These are phyloP conservation scores for Fragaria vesca DNA, from an alignment of 306 rosid species.

Conservation along the genomic window DNA sequence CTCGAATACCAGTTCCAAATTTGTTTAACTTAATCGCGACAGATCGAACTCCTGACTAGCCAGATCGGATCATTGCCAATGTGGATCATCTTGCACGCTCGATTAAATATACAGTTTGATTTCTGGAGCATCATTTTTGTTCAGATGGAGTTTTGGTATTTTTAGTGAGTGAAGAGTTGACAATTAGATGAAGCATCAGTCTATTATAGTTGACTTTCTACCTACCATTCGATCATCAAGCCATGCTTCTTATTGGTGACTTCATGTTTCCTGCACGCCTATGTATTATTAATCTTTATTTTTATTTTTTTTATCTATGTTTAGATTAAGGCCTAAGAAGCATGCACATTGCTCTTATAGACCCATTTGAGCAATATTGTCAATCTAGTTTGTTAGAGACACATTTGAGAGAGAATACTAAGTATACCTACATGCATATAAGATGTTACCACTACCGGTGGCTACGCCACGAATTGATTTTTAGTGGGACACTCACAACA, in stretches of 20 bases:
- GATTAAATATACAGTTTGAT: not conserved
- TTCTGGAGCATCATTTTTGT: not conserved
- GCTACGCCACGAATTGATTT: no score
- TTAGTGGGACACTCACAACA: no score
- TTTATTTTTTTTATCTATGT: not conserved
- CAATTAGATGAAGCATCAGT: not conserved
- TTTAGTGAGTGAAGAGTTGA: not conserved
- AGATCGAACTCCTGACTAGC: not conserved
- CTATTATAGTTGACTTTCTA: conserved; percentile 4
- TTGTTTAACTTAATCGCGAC: not conserved
- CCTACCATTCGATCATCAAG: not conserved
- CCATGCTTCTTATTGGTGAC: not conserved
- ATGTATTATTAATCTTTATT: not conserved
- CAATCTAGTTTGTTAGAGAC: not conserved
- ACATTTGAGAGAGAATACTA: not conserved
- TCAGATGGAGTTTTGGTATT: no score
- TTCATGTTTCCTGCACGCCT: conserved; percentile 25
- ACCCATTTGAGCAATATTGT: no score
- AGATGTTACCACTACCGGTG: no score
- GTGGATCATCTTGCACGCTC: not conserved
- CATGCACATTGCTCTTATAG: not conserved
- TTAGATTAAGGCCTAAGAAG: not conserved
- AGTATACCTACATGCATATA: no score
- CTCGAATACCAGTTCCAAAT: not conserved
- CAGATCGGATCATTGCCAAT: not conserved